Conservation (phyloP, 352 stramenopile species). For the Thalassiosira oceanica region DNA sequence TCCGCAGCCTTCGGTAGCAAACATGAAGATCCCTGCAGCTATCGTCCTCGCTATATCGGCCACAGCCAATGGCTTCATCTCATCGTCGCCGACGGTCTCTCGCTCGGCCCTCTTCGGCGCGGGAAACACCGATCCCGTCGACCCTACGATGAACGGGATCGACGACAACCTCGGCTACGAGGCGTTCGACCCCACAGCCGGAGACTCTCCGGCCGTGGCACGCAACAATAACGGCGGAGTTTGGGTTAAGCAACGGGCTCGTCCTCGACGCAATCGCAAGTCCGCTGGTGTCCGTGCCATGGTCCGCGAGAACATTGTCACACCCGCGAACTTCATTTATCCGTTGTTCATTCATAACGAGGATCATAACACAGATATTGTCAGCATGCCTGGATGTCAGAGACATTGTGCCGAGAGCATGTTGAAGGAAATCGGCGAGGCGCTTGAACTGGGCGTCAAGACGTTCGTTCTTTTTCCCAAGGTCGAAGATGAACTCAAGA, state of each 20-base stretch:
- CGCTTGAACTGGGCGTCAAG: slow-evolving; percentile 79
- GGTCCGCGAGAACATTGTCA: slow-evolving; percentile 87
- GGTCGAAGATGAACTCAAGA: slow-evolving; percentile 85
- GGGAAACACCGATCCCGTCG: slow-evolving; percentile 44
- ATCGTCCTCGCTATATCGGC: slow-evolving; percentile 19
- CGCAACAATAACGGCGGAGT: slow-evolving; percentile 79
- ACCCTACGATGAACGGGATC: slow-evolving; percentile 65
- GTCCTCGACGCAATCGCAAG: slow-evolving; percentile 86
- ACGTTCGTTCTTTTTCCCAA: slow-evolving; percentile 87
- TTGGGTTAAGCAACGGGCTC: slow-evolving; percentile 75
- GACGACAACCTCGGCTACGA: slow-evolving; percentile 51
- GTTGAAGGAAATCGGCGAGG: slow-evolving; percentile 83
- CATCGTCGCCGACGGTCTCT: slow-evolving; percentile 2
- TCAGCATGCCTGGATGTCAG: slow-evolving; percentile 85
- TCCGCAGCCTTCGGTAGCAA: too few relatives aligned
- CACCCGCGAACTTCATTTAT: slow-evolving; percentile 88
- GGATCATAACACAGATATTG: slow-evolving; percentile 73
- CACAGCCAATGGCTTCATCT: slow-evolving; percentile 27
- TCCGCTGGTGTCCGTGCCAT: slow-evolving; percentile 82
- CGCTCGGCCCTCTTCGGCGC: slow-evolving; percentile 1
- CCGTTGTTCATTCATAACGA: slow-evolving; percentile 89
- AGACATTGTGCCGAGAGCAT: slow-evolving; percentile 82
- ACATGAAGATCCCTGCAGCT: slow-evolving; percentile 37
- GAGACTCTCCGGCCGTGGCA: slow-evolving; percentile 47
- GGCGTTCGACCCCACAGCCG: slow-evolving; percentile 66